A percentile compares a stretch with the other conserved stretches of the same genome.
Evolutionary conservation across 2,329 filamentous ascomycete species (phyloP).

Genomic region (Aureobasidium sp.): DNA sequence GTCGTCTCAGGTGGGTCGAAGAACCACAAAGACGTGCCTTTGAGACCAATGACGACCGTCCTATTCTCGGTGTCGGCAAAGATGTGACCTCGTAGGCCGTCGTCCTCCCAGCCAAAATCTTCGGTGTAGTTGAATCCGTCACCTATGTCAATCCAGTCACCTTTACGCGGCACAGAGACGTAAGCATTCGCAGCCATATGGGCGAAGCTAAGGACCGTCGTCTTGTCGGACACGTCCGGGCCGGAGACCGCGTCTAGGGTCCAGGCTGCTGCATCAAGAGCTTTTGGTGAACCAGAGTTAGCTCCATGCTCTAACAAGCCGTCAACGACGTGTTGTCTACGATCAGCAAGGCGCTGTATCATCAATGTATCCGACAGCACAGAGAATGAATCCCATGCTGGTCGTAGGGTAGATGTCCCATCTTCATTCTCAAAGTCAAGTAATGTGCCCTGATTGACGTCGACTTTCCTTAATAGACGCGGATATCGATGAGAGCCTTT

Average conservation of each 20-base stretch:
- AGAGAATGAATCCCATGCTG: conserved; percentile 33
- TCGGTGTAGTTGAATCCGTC: conserved; percentile 70
- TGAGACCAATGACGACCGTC: conserved; percentile 81
- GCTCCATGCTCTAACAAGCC: conserved; percentile 56
- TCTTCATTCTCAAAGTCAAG: not conserved
- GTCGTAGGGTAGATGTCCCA: not conserved
- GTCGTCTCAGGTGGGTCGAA: conserved; percentile 94
- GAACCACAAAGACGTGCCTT: conserved; percentile 65
- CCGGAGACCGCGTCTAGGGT: conserved; percentile 68
- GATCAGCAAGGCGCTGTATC: conserved; percentile 77
- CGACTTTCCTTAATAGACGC: conserved; percentile 65
- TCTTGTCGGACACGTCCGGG: conserved; percentile 74
- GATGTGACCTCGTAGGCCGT: conserved; percentile 81
- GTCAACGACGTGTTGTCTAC: conserved; percentile 69
- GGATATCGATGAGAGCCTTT: conserved; percentile 79
- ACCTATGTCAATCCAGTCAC: conserved; percentile 75
- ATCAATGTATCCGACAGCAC: conserved; percentile 58
- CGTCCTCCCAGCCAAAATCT: conserved; percentile 83
- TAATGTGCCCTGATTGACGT: conserved; percentile 44
- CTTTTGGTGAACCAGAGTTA: conserved; percentile 53
- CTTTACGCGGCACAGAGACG: conserved; percentile 60
- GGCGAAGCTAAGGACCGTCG: conserved; percentile 72
- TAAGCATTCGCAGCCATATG: conserved; percentile 84
- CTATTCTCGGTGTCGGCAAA: conserved; percentile 80
- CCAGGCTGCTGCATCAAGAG: conserved; percentile 71